Evolutionary conservation across 305 asterid species (phyloP).

Genomic region (Caryopteris hybrid): DNA sequence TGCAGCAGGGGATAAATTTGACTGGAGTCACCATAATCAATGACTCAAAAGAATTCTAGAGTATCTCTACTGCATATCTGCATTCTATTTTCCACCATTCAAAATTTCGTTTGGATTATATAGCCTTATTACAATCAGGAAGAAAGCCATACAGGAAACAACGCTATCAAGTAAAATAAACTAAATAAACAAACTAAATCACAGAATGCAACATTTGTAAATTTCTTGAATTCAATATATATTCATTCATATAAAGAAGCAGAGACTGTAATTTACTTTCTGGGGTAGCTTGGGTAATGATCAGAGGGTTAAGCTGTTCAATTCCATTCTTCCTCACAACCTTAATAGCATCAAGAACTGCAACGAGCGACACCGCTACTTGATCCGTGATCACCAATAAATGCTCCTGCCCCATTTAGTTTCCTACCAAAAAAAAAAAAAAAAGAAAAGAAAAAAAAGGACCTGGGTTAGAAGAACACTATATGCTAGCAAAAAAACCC

Average conservation of each 20-base stretch:
- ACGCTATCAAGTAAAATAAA: no score
- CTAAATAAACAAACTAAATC: no score
- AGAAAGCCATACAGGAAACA: not conserved
- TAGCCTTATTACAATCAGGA: not conserved
- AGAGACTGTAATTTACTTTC: constrained; percentile 39
- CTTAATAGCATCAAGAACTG: constrained; percentile 51
- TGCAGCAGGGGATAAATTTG: not conserved
- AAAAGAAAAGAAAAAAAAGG: not conserved
- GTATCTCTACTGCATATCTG: not conserved
- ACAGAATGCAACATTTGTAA: not conserved
- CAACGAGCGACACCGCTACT: constrained; percentile 38
- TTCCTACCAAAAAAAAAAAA: constrained; percentile 23
- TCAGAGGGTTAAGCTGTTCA: constrained; percentile 51
- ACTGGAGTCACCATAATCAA: not conserved
- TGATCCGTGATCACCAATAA: constrained; percentile 67
- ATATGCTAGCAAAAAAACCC: constrained; percentile 7
- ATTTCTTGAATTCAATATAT: not conserved
- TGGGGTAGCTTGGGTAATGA: constrained; percentile 74
- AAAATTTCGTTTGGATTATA: not conserved
- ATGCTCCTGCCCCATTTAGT: constrained; percentile 38
- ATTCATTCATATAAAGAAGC: not conserved
- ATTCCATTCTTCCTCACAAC: constrained; percentile 48
- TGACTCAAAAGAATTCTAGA: not conserved
- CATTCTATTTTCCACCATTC: not conserved
- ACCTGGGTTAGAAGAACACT: not conserved